Percentiles rank a stretch among this genome's conserved stretches.
phyloP scores from a whole-genome alignment of 2,329 filamentous ascomycete species.

The Colletotrichum magnum region DNA sequence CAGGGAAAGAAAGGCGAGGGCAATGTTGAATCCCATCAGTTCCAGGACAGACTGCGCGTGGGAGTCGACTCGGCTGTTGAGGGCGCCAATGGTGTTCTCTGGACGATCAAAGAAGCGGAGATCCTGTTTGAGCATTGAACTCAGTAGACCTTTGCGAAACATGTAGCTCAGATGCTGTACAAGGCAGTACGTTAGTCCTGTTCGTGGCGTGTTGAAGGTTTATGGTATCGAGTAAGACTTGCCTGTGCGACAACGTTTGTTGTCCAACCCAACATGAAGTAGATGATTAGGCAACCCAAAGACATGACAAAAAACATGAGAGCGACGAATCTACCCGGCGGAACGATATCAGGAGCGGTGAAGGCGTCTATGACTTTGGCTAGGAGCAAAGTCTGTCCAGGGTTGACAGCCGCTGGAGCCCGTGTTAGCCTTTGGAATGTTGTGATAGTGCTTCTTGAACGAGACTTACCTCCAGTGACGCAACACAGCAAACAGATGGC shows the following conservation, averaged over 20 bases:
- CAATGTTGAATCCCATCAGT: conserved; percentile 60
- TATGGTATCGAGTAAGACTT: not conserved
- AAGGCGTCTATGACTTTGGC: conserved; percentile 58
- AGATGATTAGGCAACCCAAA: conserved; percentile 43
- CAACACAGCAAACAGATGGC: conserved; percentile 1
- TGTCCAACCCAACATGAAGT: conserved; percentile 43
- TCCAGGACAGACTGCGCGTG: conserved; percentile 59
- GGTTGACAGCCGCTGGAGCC: conserved; percentile 44
- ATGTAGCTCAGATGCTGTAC: conserved; percentile 40
- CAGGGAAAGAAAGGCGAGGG: conserved; percentile 56
- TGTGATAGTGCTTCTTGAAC: not conserved
- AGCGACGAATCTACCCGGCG: conserved; percentile 49
- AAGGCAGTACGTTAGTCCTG: not conserved
- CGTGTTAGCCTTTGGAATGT: not conserved
- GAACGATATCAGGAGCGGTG: conserved; percentile 41
- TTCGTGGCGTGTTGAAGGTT: not conserved
- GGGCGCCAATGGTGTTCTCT: conserved; percentile 51
- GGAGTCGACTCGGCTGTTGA: conserved; percentile 50
- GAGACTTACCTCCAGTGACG: conserved; percentile 12
- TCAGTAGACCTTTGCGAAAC: conserved; percentile 46
- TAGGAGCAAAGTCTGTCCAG: conserved; percentile 60
- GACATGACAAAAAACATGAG: conserved; percentile 49
- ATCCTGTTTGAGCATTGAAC: conserved; percentile 53
- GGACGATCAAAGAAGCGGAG: conserved; percentile 56
- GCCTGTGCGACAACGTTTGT: conserved; percentile 43